A percentile compares a stretch with the other conserved stretches of the same genome.
Conservation (phyloP, 1,139 yeast species). For the Sugiyamaella neomexicana region DNA sequence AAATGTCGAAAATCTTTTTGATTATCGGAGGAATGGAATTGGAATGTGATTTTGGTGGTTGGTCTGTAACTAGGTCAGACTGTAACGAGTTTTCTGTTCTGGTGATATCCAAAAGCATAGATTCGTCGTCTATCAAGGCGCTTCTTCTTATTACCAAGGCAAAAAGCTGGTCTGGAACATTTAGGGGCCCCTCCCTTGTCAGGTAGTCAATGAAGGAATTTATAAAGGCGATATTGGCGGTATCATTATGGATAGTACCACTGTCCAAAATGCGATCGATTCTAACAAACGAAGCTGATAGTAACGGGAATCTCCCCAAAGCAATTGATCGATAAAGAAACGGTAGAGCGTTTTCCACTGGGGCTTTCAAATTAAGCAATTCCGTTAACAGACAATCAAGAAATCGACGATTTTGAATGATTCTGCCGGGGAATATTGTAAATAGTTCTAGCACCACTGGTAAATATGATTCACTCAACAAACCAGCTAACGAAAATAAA, state of each 20-base stretch:
- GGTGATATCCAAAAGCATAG: background rate
- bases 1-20: background rate
- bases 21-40: slow-evolving; percentile 3
- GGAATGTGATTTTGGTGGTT: background rate
- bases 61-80: background rate
- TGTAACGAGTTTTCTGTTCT: background rate
- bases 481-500: background rate
- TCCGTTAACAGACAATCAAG: background rate
- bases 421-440: slow-evolving; percentile 5
- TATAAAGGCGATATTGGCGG: background rate
- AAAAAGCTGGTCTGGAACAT: slow-evolving; percentile 7
- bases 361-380: slow-evolving; percentile 5
- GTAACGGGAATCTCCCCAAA: slow-evolving; percentile 5
- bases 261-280: slow-evolving; percentile 1
- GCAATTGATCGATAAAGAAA: background rate
- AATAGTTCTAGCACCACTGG: slow-evolving; percentile 9
- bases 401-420: background rate
- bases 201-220: slow-evolving; percentile 4
- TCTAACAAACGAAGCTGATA: background rate
- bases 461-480: slow-evolving; percentile 2
- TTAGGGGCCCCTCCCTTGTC: slow-evolving; percentile 5
- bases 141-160: slow-evolving; percentile 1
- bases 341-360: slow-evolving; percentile 4
- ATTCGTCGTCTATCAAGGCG: background rate
- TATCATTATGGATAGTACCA: background rate